phyloP scores from a whole-genome alignment of 2,329 filamentous ascomycete genomes.

The Chrysosporium keratinophilum region DNA sequence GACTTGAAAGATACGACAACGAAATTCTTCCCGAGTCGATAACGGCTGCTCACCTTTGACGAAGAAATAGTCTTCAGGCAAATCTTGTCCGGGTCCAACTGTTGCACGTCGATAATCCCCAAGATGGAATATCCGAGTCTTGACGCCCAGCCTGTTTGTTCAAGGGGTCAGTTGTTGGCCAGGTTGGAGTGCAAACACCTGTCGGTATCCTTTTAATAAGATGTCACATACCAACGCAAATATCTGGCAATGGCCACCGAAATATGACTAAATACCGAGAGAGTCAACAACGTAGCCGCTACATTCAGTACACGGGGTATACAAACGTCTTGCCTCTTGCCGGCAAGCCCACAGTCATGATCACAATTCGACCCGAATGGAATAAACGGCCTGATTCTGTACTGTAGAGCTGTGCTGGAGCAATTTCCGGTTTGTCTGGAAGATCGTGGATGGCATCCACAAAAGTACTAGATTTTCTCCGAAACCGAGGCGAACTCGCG shows the following conservation, averaged over 20 bases:
- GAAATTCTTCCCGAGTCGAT: background rate
- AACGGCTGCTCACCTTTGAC: constrained; percentile 53
- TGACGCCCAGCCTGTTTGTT: constrained; percentile 69
- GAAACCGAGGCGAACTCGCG: constrained; percentile 78
- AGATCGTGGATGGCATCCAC: constrained; percentile 96
- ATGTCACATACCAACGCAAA: constrained; percentile 60
- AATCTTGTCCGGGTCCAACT: constrained; percentile 67
- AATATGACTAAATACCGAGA: constrained; percentile 56
- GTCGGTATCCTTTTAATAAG: background rate
- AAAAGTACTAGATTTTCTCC: constrained; percentile 87
- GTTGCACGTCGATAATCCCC: constrained; percentile 93
- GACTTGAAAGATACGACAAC: background rate
- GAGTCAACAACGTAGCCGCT: constrained; percentile 9
- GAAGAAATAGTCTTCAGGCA: constrained; percentile 97
- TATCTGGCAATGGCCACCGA: constrained; percentile 93
- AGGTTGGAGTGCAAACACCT: constrained; percentile 2
- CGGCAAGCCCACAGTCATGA: constrained; percentile 90
- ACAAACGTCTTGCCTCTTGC: constrained; percentile 87
- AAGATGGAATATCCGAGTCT: constrained; percentile 94
- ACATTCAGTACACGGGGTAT: background rate
- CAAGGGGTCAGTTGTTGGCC: constrained; percentile 11
- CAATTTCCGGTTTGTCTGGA: constrained; percentile 70
- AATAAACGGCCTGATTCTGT: constrained; percentile 96
- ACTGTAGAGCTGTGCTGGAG: constrained; percentile 92
- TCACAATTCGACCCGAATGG: constrained; percentile 92